These are phyloP conservation scores for Cicer bijugum DNA, from an alignment of 306 rosid genomes.

Conservation along the genomic window DNA sequence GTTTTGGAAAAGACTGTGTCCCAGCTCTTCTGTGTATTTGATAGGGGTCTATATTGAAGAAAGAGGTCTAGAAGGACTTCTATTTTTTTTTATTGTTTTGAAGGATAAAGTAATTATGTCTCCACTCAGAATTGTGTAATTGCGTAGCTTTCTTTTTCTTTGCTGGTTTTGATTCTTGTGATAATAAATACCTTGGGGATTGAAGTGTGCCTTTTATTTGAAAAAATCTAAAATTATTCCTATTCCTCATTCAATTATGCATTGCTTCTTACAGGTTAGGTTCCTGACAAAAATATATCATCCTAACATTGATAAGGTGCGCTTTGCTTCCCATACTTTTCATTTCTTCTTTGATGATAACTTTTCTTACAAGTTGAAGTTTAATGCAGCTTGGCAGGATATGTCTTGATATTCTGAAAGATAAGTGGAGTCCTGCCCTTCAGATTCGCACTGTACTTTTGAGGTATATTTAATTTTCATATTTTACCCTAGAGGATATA, in stretches of 20 bases:
- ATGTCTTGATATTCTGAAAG: slow-evolving; percentile 92
- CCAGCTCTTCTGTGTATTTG: background rate
- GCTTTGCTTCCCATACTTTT: slow-evolving; percentile 34
- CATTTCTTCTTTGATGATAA: background rate
- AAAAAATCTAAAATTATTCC: slow-evolving; percentile 15
- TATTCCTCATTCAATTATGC: slow-evolving; percentile 21
- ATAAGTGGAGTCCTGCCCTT: slow-evolving; percentile 93
- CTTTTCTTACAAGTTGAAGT: slow-evolving; percentile 28
- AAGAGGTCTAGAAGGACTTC: background rate
- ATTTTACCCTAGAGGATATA: background rate
- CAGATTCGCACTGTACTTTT: slow-evolving; percentile 90
- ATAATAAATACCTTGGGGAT: slow-evolving; percentile 3
- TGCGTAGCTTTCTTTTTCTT: slow-evolving; percentile 11
- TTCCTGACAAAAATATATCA: slow-evolving; percentile 95
- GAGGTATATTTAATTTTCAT: slow-evolving; percentile 58
- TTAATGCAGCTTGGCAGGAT: slow-evolving; percentile 81
- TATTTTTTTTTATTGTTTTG: background rate
- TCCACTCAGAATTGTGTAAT: slow-evolving; percentile 8
- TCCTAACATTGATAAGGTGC: slow-evolving; percentile 97
- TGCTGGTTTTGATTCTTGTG: slow-evolving; percentile 9
- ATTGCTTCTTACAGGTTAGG: slow-evolving; percentile 70
- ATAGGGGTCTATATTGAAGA: slow-evolving; percentile 19
- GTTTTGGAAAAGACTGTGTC: background rate
- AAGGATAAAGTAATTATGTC: slow-evolving; percentile 7
- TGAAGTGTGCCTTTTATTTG: background rate